Base-by-base conservation (phyloP, 495 filamentous ascomycete genomes). In the Penicillium waksmanii region DNA sequence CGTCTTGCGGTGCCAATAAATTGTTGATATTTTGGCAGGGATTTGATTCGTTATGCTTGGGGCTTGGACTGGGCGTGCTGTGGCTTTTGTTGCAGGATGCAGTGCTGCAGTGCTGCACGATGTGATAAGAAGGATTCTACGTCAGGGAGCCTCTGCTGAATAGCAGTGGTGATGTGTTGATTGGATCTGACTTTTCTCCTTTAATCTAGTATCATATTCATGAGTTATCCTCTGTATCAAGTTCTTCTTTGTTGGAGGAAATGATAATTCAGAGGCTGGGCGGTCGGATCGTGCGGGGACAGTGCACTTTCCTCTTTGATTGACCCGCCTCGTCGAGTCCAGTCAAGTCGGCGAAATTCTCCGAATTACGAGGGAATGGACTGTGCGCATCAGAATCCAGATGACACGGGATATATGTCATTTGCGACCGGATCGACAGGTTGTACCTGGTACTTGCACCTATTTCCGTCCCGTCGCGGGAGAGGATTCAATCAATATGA, bases 111-210 rank as follows among this genome's bases (percentile, higher is more conserved):
- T 17, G 42, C 42, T 46, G 42, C 42, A 46, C 42, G 42, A 46
- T 17, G 42, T 46, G 10, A 31, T n/a, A 3, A 31, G 15, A n/a
- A n/a, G 15, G 51, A 40, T 40, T 53, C 5, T 33, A 36, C 33
- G 33, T 23, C 49, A 10, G 13, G n/a, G 53, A 66, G 66, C 66
- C 63, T 53, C 55, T 63, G 66, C 43, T 60, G 3, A 18, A 2
- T 0, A 34, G 2, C 18, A 1, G 18, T 63, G 31, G 63, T 66
- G 66, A 60, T 60, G 42, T 35, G 4, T n/a, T 1, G 31, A 21
- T 33, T 4, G 3, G 33, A 47, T 42, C 18, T 38, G 36, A 3
- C 1, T 38, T 9, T 12, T 38, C 15, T 3, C 11, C 0, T 38
- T 13, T 9, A 13, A 38, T 38, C 8, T 6, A 7, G 27, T 31